Percentiles rank a stretch among this genome's conserved stretches.
Conservation (phyloP, 2,329 filamentous ascomycete species). For the Monilinia fructicola region DNA sequence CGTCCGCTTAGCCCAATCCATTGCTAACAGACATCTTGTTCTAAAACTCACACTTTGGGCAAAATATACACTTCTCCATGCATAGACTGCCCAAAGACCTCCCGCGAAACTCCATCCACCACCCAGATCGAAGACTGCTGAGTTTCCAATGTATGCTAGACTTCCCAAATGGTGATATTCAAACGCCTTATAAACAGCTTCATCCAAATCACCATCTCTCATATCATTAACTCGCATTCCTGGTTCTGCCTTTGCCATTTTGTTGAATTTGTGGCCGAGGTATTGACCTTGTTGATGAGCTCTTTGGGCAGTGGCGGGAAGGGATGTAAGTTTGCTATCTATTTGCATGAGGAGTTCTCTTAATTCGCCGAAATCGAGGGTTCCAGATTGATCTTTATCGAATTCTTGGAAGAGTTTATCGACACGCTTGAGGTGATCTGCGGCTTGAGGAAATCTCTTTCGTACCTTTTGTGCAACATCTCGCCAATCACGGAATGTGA, state of each 20-base stretch:
- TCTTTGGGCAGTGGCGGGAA: slow-evolving; percentile 93
- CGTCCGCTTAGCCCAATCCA: slow-evolving; percentile 98
- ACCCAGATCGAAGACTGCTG: slow-evolving; percentile 87
- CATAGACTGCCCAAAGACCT: slow-evolving; percentile 88
- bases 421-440: slow-evolving; percentile 80
- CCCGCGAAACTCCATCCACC: slow-evolving; percentile 76
- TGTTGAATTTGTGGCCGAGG: slow-evolving; percentile 90
- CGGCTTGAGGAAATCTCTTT: slow-evolving; percentile 86
- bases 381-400: slow-evolving; percentile 89
- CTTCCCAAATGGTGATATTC: slow-evolving; percentile 91
- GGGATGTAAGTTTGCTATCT: slow-evolving; percentile 87
- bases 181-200: slow-evolving; percentile 90
- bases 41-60: slow-evolving; percentile 93
- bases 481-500: slow-evolving; percentile 88
- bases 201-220: slow-evolving; percentile 84
- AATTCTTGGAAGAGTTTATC: slow-evolving; percentile 91
- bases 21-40: slow-evolving; percentile 83
- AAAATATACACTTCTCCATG: slow-evolving; percentile 96
- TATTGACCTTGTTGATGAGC: slow-evolving; percentile 96
- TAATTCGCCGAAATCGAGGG: slow-evolving; percentile 90
- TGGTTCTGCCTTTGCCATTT: slow-evolving; percentile 73
- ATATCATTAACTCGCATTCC: slow-evolving; percentile 79
- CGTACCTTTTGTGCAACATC: slow-evolving; percentile 79
- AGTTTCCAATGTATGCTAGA: slow-evolving; percentile 93
- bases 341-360: slow-evolving; percentile 87